Evolutionary conservation across 1,139 yeast species (phyloP), one percentile per base, ranked within the genome.

Genomic region (Yamadazyma triangularis): DNA sequence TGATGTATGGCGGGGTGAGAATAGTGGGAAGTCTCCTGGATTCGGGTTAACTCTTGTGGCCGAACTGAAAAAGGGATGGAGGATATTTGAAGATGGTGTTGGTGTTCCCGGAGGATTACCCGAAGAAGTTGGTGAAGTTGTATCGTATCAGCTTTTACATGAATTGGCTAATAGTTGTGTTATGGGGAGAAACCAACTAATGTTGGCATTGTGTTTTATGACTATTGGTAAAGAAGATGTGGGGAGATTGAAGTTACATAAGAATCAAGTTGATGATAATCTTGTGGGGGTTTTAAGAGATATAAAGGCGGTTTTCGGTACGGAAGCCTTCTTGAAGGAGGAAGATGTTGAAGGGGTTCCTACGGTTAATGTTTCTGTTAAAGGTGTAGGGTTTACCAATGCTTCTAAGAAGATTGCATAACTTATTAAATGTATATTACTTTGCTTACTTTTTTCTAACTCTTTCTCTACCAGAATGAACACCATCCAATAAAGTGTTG

Each of bases 401-500:
- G 87, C 96, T 10, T 84, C 88, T 32, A 88, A 87, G 56, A 89
- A 89, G 60, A 84, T 88, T 44, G 95, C 95, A 49, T 88, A 65
- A 53, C 23, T 11, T n/a, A n/a, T n/a, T n/a, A n/a, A n/a, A n/a
- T n/a, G n/a, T n/a, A 8, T 11, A 7, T 20, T 22, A 15, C 8
- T 24, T 11, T 9, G 7, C 6, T 14, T 9, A 7, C 13, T n/a
- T 15, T 22, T 8, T n/a, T 20, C n/a, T n/a, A n/a, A n/a, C n/a
- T n/a, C n/a, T n/a, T n/a, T n/a, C n/a, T n/a, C 38, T 40, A 89
- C 97, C 98, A 91, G 76, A 89, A 91, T 1, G 97, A 85, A 60
- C 98, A 91, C 98, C 99, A 93, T 13, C 99, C 99, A 41, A 93
- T 85, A 52, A 86, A 93, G 56, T 91, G 98, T 56, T 88, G 96